These are phyloP conservation scores for Acacia acuminata DNA, from an alignment of 306 rosid species.

Conservation along the genomic window DNA sequence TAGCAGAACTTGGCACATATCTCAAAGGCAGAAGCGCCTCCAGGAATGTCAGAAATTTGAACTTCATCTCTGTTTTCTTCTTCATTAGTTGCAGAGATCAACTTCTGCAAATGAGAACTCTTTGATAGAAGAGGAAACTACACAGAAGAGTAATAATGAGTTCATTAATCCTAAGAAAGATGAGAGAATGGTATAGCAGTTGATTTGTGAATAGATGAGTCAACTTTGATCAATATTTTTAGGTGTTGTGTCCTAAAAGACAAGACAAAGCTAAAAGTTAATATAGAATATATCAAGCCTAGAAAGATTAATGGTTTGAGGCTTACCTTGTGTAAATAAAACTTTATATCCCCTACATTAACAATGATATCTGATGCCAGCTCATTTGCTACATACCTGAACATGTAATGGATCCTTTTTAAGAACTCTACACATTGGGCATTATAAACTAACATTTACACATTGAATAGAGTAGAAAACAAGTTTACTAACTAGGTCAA, in stretches of 20 bases:
- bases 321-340: conserved; percentile 86
- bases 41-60: conserved; percentile 81
- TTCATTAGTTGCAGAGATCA: conserved; percentile 62
- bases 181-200: conserved; percentile 7
- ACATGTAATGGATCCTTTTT: conserved; percentile 24
- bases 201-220: conserved; percentile 31
- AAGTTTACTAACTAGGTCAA: conserved; percentile 1
- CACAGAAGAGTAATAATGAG: conserved; percentile 30
- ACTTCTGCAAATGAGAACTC: conserved; percentile 78
- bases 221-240: not conserved
- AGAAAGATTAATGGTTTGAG: conserved; percentile 17
- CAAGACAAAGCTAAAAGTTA: conserved; percentile 3
- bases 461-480: not conserved
- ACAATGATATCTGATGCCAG: conserved; percentile 74
- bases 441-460: conserved; percentile 10
- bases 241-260: not conserved
- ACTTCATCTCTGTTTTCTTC: conserved; percentile 66
- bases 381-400: conserved; percentile 91
- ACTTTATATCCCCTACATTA: conserved; percentile 70
- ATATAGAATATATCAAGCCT: conserved; percentile 17
- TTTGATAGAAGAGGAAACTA: conserved; percentile 96
- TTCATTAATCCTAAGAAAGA: conserved; percentile 34
- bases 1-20: conserved; percentile 95
- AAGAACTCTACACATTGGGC: conserved; percentile 15
- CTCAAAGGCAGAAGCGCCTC: conserved; percentile 88